phyloP scores from a whole-genome alignment of 2,329 filamentous ascomycete genomes.

The Pyrenophora teres region DNA sequence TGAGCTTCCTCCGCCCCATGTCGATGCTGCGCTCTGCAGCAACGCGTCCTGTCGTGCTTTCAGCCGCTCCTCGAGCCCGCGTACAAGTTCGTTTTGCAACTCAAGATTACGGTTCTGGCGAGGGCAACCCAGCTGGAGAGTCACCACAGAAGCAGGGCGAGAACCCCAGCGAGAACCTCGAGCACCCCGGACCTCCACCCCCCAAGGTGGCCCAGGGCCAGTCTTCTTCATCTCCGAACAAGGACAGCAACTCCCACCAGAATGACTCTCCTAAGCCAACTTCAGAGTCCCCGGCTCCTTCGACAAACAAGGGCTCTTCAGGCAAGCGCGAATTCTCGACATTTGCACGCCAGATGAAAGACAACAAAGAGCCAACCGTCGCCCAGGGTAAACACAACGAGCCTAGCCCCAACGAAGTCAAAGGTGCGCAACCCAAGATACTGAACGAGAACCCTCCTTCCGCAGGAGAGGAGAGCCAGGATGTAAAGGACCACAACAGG shows the following conservation, averaged over 20 bases:
- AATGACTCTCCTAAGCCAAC: slow-evolving; percentile 12
- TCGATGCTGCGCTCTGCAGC: slow-evolving; percentile 37
- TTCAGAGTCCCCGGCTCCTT: slow-evolving; percentile 13
- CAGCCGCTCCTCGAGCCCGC: slow-evolving; percentile 33
- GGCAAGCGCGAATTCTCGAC: slow-evolving; percentile 21
- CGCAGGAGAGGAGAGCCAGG: slow-evolving; percentile 40
- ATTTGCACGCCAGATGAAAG: slow-evolving; percentile 15
- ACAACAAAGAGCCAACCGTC: slow-evolving; percentile 24
- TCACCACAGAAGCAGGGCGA: slow-evolving; percentile 51
- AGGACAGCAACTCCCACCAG: slow-evolving; percentile 19
- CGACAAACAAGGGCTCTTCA: slow-evolving; percentile 9
- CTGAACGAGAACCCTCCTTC: slow-evolving; percentile 44
- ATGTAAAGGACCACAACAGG: slow-evolving; percentile 52
- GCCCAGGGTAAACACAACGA: slow-evolving; percentile 14
- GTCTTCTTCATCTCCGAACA: slow-evolving; percentile 36
- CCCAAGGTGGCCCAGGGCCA: slow-evolving; percentile 49
- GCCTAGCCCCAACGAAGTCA: slow-evolving; percentile 23
- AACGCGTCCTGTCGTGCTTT: slow-evolving; percentile 27
- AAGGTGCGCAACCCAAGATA: slow-evolving; percentile 52
- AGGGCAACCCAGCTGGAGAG: slow-evolving; percentile 50
- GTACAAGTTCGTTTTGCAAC: slow-evolving; percentile 43
- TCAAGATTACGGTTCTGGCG: slow-evolving; percentile 51
- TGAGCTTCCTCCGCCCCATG: slow-evolving; percentile 40
- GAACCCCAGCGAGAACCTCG: slow-evolving; percentile 46
- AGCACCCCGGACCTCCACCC: slow-evolving; percentile 53